These are phyloP conservation scores for Calonectria pteridis DNA, from an alignment of 2,329 filamentous ascomycete species.

Conservation along the genomic window DNA sequence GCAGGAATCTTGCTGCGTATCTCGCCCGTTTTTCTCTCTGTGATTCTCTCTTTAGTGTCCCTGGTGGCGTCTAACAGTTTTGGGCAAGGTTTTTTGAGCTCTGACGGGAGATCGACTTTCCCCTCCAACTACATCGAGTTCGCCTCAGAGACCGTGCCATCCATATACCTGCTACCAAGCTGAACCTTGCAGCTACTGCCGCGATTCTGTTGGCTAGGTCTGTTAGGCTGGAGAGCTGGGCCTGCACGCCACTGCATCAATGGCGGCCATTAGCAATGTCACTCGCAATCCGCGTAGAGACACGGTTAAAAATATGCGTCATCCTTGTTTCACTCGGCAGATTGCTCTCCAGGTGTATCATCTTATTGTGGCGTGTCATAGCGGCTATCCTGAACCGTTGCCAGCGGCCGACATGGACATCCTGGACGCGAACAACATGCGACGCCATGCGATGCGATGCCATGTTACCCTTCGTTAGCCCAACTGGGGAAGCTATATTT, in stretches of 20 bases:
- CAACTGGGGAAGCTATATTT: conserved; percentile 12
- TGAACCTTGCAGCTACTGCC: not conserved
- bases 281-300: not conserved
- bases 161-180: not conserved
- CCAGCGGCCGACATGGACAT: not conserved
- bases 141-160: conserved; percentile 13
- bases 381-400: conserved; percentile 6
- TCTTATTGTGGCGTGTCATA: conserved; percentile 36
- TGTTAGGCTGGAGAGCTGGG: not conserved
- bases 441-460: conserved; percentile 11
- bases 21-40: not conserved
- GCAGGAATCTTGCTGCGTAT: not conserved
- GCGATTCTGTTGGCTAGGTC: not conserved
- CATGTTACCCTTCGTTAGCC: conserved; percentile 1
- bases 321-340: conserved; percentile 36
- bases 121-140: not conserved
- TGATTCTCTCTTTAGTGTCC: not conserved
- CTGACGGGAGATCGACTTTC: conserved; percentile 7
- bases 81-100: conserved; percentile 4
- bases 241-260: conserved; percentile 2
- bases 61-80: not conserved
- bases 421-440: conserved; percentile 7
- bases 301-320: conserved; percentile 26
- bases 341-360: conserved; percentile 8
- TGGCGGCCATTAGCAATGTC: not conserved